A percentile compares a stretch with the other conserved stretches of the same genome.
phyloP scores from a whole-genome alignment of 2,329 filamentous ascomycete species.

The Zelopaecilomyces penicillatus region DNA sequence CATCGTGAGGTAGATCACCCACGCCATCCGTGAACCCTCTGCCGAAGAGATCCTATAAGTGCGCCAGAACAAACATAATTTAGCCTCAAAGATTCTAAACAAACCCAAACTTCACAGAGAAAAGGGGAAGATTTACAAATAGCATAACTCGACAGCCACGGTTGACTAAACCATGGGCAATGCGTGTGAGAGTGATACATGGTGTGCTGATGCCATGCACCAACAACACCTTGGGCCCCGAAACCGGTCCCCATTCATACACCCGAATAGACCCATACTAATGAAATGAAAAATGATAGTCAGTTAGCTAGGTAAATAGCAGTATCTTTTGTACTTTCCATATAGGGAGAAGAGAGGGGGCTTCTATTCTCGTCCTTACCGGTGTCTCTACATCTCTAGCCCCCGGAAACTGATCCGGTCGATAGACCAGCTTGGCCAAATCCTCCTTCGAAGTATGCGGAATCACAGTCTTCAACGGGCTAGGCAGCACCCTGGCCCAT shows the following conservation, averaged over 20 bases:
- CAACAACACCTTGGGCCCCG: slow-evolving; percentile 66
- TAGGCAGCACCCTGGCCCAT: slow-evolving; percentile 31
- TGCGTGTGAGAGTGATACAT: slow-evolving; percentile 59
- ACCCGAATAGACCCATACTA: slow-evolving; percentile 66
- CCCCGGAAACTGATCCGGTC: slow-evolving; percentile 61
- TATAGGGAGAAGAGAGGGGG: too few relatives aligned
- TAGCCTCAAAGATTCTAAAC: too few relatives aligned
- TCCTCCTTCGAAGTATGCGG: slow-evolving; percentile 27
- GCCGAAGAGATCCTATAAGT: slow-evolving; percentile 54
- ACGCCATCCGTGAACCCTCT: slow-evolving; percentile 60
- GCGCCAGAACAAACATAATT: neutral
- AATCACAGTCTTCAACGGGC: slow-evolving; percentile 35
- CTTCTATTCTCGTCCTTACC: slow-evolving; percentile 23
- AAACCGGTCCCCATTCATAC: slow-evolving; percentile 73
- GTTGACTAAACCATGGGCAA: slow-evolving; percentile 59
- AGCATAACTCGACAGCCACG: slow-evolving; percentile 73
- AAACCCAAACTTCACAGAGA: neutral
- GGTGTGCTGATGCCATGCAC: slow-evolving; percentile 81
- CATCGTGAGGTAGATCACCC: slow-evolving; percentile 60
- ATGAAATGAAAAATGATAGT: neutral
- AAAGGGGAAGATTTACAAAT: slow-evolving; percentile 42
- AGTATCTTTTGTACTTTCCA: too few relatives aligned
- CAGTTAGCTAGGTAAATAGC: neutral
- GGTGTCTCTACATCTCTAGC: slow-evolving; percentile 65
- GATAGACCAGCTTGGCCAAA: slow-evolving; percentile 42